Evolutionary conservation across 495 filamentous ascomycete species (phyloP), one percentile per base, ranked within the genome.

Genomic region (Parachaetomium inaequale): DNA sequence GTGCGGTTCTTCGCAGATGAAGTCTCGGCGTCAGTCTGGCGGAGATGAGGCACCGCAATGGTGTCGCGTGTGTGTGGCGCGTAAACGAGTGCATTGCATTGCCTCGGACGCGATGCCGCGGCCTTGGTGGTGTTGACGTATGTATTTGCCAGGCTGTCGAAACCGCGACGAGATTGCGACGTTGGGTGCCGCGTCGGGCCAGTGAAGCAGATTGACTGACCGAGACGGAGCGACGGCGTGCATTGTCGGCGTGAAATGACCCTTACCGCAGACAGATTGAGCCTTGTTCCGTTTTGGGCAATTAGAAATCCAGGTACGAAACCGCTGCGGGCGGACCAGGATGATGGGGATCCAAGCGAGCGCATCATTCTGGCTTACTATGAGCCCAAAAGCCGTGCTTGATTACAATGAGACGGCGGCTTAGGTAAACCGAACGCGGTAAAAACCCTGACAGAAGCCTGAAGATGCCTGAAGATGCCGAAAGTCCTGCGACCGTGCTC

Each of bases 291-390:
- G 17, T 43, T 45, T 50, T 51, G 49, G 49, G 49, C 25, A 60
- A 59, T 61, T 60, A 45, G 58, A 61, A 61, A 61, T 61, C 58
- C 31, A 28, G 34, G 26, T 25, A 3, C 17, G 14, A 43, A 46
- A 31, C 40, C 10, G 25, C 8, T n/a, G 3, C 38, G 3, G 2
- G 2, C 23, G 17, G 21, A 5, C 15, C 40, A 14, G 7, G 19
- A 50, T 36, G 46, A 32, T 31, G 12, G 15, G 34, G 36, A 52
- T 53, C 25, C 34, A 52, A 17, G 21, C 7, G 17, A 36, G 46
- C 12, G 31, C 56, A 59, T 50, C 56, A 50, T 59, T 50, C 56
- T 29, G 15, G 29, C 29, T 36, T 49, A 19, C 51, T 59, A 50
- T 59, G 45, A 49, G 43, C 34, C 29, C 42, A 58, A 32, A 49